Evolutionary conservation across 2,329 filamentous ascomycete genomes (phyloP), one percentile per base, ranked within the genome.

Genomic region (Rhynchosporium secalis): DNA sequence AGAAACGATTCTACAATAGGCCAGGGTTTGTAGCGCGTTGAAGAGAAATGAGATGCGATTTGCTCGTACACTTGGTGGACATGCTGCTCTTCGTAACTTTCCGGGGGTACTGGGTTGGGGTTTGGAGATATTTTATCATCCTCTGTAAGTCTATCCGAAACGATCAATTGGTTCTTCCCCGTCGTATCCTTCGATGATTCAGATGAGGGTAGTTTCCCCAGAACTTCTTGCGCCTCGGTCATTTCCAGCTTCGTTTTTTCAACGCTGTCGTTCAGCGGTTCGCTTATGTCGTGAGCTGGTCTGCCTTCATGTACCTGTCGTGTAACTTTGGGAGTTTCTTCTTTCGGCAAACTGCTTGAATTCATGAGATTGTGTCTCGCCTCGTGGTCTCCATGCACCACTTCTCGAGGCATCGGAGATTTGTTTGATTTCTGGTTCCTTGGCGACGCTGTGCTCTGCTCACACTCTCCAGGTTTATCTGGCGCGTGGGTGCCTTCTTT

Each of bases 1-100:
- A 98, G 83, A 75, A 97, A 98, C 41, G 80, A 80, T 66, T 92
- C 85, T 61, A 98, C 90, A 69, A 96, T 88, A 28, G 95, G 95
- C 95, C 95, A 99, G 65, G 95, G 92, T 85, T 86, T 86, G 79
- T 89, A 84, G 65, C 86, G 84, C 28, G 91, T 94, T 15, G 88
- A 86, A 12, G 90, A 93, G 78, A 95, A 95, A 78, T 95, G 91
- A 41, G 86, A 83, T 40, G 91, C 91, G 73, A 95, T 95, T 71
- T 89, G 83, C 75, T 93, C 90, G 79, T 99, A 99, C 66, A 99
- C 91, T 62, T 85, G 80, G 77, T 99, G 95, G 61, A 99, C 95
- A 77, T 98, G 91, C 68, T 88, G 79, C 66, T 88, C 83, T 78
- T 99, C 95, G 78, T 96, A 97, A 38, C 77, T 75, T 65, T 83